Evolutionary conservation across 225 moss, liverwort and hornwort genomes (phyloP).

Genomic region (Antitrichia curtipendula): DNA sequence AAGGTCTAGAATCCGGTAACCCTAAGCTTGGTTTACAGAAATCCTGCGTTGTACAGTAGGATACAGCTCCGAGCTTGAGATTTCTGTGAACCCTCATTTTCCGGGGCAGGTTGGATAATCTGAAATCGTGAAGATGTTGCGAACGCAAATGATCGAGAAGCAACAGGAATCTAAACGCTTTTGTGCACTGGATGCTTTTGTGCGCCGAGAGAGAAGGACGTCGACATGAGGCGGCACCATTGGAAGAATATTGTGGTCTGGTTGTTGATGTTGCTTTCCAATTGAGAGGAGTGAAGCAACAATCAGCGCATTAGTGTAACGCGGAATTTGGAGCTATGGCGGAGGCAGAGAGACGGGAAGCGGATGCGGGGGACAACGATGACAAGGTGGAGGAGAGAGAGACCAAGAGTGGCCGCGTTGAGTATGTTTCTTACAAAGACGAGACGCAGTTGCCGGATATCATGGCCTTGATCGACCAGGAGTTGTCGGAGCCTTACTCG

Average conservation of each 20-base stretch:
- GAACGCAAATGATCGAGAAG: background rate
- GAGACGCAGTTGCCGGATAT: conserved; percentile 89
- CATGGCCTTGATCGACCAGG: conserved; percentile 96
- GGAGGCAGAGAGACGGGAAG: conserved; percentile 14
- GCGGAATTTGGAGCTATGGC: conserved; percentile 6
- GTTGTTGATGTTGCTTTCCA: background rate
- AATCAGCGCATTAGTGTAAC: background rate
- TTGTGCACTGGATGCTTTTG: background rate
- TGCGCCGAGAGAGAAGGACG: background rate
- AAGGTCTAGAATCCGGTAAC: background rate
- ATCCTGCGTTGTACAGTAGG: background rate
- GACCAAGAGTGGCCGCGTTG: conserved; percentile 9
- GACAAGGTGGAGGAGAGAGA: background rate
- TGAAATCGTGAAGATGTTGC: background rate
- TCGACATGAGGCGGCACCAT: background rate
- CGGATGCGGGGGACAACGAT: background rate
- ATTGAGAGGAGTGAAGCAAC: background rate
- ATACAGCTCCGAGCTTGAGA: background rate
- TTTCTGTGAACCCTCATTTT: background rate
- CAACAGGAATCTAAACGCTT: background rate
- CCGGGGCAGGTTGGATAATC: background rate
- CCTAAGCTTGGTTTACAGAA: background rate
- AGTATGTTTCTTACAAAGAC: conserved; percentile 56
- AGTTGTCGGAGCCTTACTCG: conserved; percentile 97
- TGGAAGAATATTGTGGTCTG: background rate